Evolutionary conservation across 2,329 filamentous ascomycete genomes (phyloP), one percentile per base, ranked within the genome.

Genomic region (Fusarium haematococcum): DNA sequence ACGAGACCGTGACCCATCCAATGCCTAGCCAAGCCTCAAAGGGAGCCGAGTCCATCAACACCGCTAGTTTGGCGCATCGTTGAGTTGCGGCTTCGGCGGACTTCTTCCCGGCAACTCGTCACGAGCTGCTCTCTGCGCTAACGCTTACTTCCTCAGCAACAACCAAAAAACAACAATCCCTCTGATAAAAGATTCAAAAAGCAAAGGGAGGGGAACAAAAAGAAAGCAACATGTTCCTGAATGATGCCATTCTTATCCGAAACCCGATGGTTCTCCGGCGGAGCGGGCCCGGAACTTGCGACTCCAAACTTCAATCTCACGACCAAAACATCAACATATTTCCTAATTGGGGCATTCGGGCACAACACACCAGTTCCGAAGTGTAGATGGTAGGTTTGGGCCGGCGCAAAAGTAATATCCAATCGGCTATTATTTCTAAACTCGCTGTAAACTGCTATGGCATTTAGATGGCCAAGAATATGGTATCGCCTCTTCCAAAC

Each of bases 401-500:
- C 23, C n/a, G 11, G 35, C 37, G 33, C 14, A 59, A 54, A 45
- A 60, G n/a, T 3, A 65, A 58, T 52, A 52, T 50, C 18, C 13
- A 45, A 27, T 64, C 23, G 23, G 54, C 20, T 67, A 27, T 56
- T 64, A 41, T 30, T 8, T n/a, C 20, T 39, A 45, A 48, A 57
- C 41, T 61, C 37, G 45, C 43, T 33, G n/a, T 20, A 50, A 68
- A 30, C 18, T 60, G 14, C 35, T 18, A 71, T 48, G 11, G 20
- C 39, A 32, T 54, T 5, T 48, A 48, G 45, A 48, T 14, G 30
- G 18, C 27, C 30, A 68, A 67, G 18, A 63, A 45, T 33, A 48
- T 74, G 72, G 71, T 74, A 74, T 74, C 43, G 59, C 30, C 32
- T 52, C 57, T 50, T 65, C 11, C 27, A 35, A 70, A 70, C 72